A percentile compares a stretch with the other conserved stretches of the same genome.
Evolutionary conservation across 176 grass and related monocot genomes (phyloP).

Genomic region (Cenchrus purpureus): DNA sequence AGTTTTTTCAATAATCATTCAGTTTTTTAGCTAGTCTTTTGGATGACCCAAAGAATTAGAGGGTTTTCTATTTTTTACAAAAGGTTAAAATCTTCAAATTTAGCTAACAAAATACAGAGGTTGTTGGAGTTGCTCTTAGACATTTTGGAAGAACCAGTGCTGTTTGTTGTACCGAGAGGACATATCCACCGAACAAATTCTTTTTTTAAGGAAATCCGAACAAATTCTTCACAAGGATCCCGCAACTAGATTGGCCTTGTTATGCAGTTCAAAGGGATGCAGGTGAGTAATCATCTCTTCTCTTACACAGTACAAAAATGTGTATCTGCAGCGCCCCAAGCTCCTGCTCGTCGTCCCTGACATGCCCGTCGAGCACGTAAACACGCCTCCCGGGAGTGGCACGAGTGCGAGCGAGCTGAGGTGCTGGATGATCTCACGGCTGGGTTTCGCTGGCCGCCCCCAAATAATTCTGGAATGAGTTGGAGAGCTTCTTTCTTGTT

Average conservation of each 20-base stretch:
- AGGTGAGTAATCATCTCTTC: slow-evolving; percentile 19
- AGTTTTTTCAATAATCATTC: no score
- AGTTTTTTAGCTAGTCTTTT: no score
- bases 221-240: slow-evolving; percentile 35
- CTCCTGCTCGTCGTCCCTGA: neutral
- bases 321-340: neutral
- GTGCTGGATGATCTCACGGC: neutral
- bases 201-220: no score
- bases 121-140: no score
- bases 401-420: slow-evolving; percentile 24
- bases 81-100: no score
- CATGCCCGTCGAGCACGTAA: no score
- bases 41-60: no score
- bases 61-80: no score
- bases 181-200: slow-evolving; percentile 20
- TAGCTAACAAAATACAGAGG: no score
- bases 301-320: neutral
- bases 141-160: no score
- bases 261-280: slow-evolving; percentile 34
- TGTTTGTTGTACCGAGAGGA: no score
- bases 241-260: slow-evolving; percentile 29
- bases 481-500: neutral
- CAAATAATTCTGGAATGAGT: slow-evolving; percentile 21
- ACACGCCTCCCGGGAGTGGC: neutral
- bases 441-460: neutral